A percentile compares a stretch with the other conserved stretches of the same genome.
Evolutionary conservation across 306 rosid species (phyloP).

Genomic region (Vicia villosa): DNA sequence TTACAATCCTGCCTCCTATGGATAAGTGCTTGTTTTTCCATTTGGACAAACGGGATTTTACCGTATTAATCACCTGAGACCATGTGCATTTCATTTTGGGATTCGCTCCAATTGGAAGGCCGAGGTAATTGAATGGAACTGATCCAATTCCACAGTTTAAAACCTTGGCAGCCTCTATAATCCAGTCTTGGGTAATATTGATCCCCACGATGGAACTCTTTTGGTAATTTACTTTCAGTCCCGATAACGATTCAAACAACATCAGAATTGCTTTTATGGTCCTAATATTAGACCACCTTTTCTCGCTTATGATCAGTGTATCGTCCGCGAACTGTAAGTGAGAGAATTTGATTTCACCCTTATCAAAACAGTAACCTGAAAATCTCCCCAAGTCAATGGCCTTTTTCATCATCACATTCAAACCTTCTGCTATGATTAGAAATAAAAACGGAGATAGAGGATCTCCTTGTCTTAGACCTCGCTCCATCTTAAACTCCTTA

Average conservation of each 20-base stretch:
- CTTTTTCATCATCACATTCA: background rate
- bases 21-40: too few species aligned
- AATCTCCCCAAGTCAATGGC: background rate
- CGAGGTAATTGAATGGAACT: too few species aligned
- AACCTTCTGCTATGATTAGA: background rate
- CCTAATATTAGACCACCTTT: background rate
- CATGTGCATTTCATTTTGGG: too few species aligned
- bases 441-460: background rate
- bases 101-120: too few species aligned
- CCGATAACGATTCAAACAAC: background rate
- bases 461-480: background rate
- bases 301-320: too few species aligned
- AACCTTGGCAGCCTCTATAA: too few species aligned
- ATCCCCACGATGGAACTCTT: background rate
- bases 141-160: too few species aligned
- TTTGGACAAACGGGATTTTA: too few species aligned
- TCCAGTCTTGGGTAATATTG: too few species aligned
- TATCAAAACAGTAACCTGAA: background rate
- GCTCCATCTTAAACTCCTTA: background rate
- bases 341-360: background rate
- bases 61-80: too few species aligned
- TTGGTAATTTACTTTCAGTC: background rate
- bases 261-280: background rate
- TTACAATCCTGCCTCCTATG: too few species aligned
- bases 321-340: background rate